Base-by-base conservation (phyloP, 2,329 filamentous ascomycete genomes). In the Ploettnerulaceae sp. region DNA sequence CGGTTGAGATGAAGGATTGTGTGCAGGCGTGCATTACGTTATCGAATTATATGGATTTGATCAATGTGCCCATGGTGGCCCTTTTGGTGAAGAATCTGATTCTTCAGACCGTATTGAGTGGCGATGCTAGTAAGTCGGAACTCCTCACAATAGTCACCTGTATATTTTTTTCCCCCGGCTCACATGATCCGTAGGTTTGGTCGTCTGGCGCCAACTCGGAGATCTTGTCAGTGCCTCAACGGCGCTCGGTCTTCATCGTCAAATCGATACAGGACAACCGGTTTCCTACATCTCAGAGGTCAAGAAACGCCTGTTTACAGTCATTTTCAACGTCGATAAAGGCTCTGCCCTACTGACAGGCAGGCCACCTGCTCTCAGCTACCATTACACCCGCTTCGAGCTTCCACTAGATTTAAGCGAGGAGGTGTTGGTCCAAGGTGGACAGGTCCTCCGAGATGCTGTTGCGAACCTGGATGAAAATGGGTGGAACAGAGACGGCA, bases 341-440 rank as follows among this genome's bases (percentile, higher is more conserved):
- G 69, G 69, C 7, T 63, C 67, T 0, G 70, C 74, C 0, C 68
- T 73, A 0, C 78, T 79, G 35, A 70, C 71, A 1, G 78, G 78
- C 0, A 65, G 76, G 0, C 79, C 78, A 0, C 78, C 77, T 0
- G 59, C 72, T 2, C 58, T 79, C 4, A 69, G 69, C 8, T 69
- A 75, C 22, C 69, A 74, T 1, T 81, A 79, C 55, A 74, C 71
- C 36, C 69, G 70, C 5, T 70, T 76, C 1, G 74, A 76, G 12
- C 57, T 72, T 2, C 77, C 78, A 0, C 63, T 81, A 0, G 79
- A 81, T 53, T 57, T 82, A 0, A 66, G 63, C 3, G 76, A 80
- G 34, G 67, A 74, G 11, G 62, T 76, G 0, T 61, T 78, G 17
- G 65, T 66, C 2, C 69, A 71, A 7, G 69, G 67, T 0, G 60